Percentiles rank a stretch among this genome's conserved stretches.
phyloP scores from a whole-genome alignment of 495 filamentous ascomycete genomes.

The Gamarada debralockiae region DNA sequence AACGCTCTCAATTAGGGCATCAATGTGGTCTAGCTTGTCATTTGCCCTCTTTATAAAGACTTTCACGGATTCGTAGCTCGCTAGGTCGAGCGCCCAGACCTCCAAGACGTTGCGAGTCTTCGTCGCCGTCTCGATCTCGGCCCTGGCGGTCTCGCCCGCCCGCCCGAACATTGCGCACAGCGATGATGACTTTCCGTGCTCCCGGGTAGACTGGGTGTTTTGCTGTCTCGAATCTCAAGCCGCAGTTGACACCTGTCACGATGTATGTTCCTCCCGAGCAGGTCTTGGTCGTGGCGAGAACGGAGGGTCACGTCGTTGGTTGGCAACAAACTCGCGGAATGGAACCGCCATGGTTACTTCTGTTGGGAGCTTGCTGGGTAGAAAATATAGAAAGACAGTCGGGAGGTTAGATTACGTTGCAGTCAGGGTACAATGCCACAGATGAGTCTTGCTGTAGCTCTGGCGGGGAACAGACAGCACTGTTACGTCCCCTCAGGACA shows the following conservation, averaged over 20 bases:
- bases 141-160: conserved; percentile 37
- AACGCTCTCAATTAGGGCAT: conserved; percentile 14
- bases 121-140: conserved; percentile 30
- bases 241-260: conserved; percentile 39
- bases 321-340: not conserved
- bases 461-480: not conserved
- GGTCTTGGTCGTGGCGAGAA: not conserved
- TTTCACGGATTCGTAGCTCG: conserved; percentile 19
- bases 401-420: not conserved
- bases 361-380: not conserved
- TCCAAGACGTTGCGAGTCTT: conserved; percentile 31
- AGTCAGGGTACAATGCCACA: not conserved
- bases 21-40: conserved; percentile 3
- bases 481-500: not conserved
- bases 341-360: not conserved
- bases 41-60: conserved; percentile 11
- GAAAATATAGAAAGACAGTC: not conserved
- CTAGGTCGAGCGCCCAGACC: conserved; percentile 54
- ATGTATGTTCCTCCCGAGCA: conserved; percentile 7
- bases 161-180: conserved; percentile 31
- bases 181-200: conserved; percentile 39
- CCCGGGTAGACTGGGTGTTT: conserved; percentile 36
- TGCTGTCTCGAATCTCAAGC: conserved; percentile 47
- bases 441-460: not conserved
- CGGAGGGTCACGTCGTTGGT: conserved; percentile 1